Conservation (phyloP, 208 protist genomes). For the Acanthamoeba rhysodes region DNA sequence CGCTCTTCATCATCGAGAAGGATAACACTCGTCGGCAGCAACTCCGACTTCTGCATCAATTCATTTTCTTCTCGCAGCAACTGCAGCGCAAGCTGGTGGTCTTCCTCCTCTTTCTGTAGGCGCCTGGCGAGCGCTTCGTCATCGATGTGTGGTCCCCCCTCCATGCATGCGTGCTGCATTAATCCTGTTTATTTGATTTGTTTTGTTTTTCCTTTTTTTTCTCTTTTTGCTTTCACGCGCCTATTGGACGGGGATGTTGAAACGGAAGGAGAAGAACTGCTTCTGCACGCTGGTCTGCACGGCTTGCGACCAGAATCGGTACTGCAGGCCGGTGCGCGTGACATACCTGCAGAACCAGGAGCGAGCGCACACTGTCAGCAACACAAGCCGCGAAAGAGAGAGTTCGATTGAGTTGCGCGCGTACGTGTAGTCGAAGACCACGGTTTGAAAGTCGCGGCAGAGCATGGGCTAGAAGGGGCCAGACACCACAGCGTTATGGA, state of each 20-base stretch:
- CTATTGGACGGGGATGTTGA: background rate
- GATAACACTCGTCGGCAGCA: no score
- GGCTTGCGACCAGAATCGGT: background rate
- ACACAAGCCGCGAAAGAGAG: background rate
- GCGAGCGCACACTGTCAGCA: background rate
- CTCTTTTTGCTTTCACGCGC: background rate
- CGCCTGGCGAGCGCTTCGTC: background rate
- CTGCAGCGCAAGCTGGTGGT: background rate
- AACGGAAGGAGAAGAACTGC: constrained; percentile 7
- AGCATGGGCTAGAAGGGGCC: background rate
- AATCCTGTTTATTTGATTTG: background rate
- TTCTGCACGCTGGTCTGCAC: constrained; percentile 31
- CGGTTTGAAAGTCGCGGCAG: constrained; percentile 12
- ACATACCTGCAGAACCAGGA: background rate
- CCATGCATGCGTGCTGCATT: background rate
- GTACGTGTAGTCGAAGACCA: constrained; percentile 32
- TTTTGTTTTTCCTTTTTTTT: background rate
- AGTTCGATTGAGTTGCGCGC: no score
- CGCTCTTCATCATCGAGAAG: background rate
- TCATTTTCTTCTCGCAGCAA: background rate
- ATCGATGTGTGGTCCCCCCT: background rate
- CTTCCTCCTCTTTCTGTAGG: constrained; percentile 6
- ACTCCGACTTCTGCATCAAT: background rate
- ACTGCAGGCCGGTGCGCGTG: background rate
- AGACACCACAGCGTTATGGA: no score